These are phyloP conservation scores for Podaxis rugospora DNA, from an alignment of 768 basidiomycete species.

Conservation along the genomic window DNA sequence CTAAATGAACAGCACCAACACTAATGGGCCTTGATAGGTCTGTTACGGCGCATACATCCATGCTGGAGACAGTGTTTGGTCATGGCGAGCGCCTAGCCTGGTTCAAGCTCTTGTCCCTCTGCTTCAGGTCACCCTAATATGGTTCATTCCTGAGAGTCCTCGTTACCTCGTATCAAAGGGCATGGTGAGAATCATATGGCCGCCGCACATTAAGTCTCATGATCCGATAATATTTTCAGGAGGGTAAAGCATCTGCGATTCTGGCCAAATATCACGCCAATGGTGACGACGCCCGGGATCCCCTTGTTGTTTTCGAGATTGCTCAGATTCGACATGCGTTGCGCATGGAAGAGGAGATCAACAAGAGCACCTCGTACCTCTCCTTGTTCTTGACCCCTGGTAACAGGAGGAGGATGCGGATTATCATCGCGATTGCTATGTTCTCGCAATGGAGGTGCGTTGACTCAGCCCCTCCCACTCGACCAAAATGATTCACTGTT, in stretches of 20 bases:
- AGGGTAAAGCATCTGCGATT: conserved; percentile 53
- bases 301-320: conserved; percentile 52
- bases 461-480: not conserved
- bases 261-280: conserved; percentile 73
- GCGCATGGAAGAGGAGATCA: conserved; percentile 54
- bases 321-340: conserved; percentile 71
- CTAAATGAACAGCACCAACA: not conserved
- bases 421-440: conserved; percentile 62
- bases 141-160: conserved; percentile 69
- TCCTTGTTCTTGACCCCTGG: conserved; percentile 58
- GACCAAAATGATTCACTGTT: not conserved
- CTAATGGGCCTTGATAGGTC: conserved; percentile 20
- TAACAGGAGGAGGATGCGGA: conserved; percentile 63
- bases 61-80: conserved; percentile 40
- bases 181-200: conserved; percentile 29
- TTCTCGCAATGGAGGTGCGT: conserved; percentile 73
- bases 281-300: conserved; percentile 53
- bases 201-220: not conserved
- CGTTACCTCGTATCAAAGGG: conserved; percentile 63
- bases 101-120: conserved; percentile 58
- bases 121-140: conserved; percentile 49
- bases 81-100: conserved; percentile 63
- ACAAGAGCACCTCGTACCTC: conserved; percentile 41
- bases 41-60: conserved; percentile 38
- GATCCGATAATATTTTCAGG: conserved; percentile 24